Percentiles rank a stretch among this genome's conserved stretches.
phyloP scores from a whole-genome alignment of 1,284 basidiomycete genomes.

The Tremellales sp. region DNA sequence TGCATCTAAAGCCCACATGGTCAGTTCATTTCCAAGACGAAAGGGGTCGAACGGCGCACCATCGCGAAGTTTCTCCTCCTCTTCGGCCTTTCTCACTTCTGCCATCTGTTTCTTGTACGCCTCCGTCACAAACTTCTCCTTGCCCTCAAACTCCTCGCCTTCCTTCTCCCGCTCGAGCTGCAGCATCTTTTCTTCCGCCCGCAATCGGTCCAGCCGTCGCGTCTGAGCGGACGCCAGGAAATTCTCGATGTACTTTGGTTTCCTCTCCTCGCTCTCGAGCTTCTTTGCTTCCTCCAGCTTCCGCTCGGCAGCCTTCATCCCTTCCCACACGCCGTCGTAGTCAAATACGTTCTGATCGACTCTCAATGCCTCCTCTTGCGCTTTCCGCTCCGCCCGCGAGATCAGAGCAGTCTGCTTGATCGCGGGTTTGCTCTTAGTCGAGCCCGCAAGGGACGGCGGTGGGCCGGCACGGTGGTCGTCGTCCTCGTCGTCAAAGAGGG shows the following conservation, averaged over 20 bases:
- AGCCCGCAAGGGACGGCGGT: slow-evolving; percentile 7
- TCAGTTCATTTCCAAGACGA: background rate
- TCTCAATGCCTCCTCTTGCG: slow-evolving; percentile 65
- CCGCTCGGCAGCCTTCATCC: slow-evolving; percentile 82
- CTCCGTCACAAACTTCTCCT: slow-evolving; percentile 94
- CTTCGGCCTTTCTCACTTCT: slow-evolving; percentile 82
- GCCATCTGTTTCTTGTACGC: slow-evolving; percentile 97
- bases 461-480: slow-evolving; percentile 18
- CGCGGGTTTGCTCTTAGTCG: slow-evolving; percentile 18
- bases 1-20: slow-evolving; percentile 61
- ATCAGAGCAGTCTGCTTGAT: slow-evolving; percentile 17
- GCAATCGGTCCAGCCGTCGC: slow-evolving; percentile 80
- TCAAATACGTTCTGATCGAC: slow-evolving; percentile 84
- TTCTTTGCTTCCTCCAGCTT: slow-evolving; percentile 68
- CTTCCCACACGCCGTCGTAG: slow-evolving; percentile 95
- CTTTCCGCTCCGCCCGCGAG: slow-evolving; percentile 35
- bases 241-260: slow-evolving; percentile 90
- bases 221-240: slow-evolving; percentile 81
- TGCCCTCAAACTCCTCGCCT: slow-evolving; percentile 90
- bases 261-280: slow-evolving; percentile 64
- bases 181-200: slow-evolving; percentile 98
- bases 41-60: slow-evolving; percentile 59
- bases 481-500: slow-evolving; percentile 36
- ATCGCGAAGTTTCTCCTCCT: slow-evolving; percentile 80
- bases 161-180: slow-evolving; percentile 87